Percentiles rank a stretch among this genome's conserved stretches.
phyloP scores from a whole-genome alignment of 2,329 filamentous ascomycete genomes.

The Dothistroma septosporum region DNA sequence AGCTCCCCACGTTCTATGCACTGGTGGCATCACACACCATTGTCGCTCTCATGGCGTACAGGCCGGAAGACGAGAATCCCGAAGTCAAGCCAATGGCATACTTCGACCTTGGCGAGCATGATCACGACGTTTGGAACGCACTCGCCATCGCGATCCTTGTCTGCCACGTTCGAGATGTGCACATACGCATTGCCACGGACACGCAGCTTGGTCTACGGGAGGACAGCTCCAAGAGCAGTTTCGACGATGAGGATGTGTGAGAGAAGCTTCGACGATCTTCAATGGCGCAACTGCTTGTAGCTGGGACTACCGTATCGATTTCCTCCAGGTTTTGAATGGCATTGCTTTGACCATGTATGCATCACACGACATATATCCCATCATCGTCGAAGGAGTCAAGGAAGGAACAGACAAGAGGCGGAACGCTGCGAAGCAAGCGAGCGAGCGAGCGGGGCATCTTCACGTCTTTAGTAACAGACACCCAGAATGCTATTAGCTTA shows the following conservation, averaged over 20 bases:
- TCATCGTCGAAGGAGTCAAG: not conserved
- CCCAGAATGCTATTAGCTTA: not conserved
- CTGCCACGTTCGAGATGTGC: conserved; percentile 50
- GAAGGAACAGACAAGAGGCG: not conserved
- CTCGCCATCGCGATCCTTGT: conserved; percentile 55
- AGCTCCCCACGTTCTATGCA: conserved; percentile 51
- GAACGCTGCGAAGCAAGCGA: not conserved
- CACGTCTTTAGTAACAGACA: not conserved
- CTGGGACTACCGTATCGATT: not conserved
- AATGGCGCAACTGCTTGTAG: not conserved
- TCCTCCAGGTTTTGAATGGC: not conserved
- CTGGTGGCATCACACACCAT: conserved; percentile 52
- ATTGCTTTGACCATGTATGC: not conserved
- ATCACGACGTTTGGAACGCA: conserved; percentile 59
- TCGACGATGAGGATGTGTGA: not conserved
- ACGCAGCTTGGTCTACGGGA: conserved; percentile 13
- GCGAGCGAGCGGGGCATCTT: not conserved
- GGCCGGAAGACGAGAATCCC: conserved; percentile 37
- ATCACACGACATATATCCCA: not conserved
- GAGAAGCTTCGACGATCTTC: not conserved
- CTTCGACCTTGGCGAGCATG: conserved; percentile 51
- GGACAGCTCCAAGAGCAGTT: not conserved
- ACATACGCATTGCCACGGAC: conserved; percentile 43
- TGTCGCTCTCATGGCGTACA: conserved; percentile 51
- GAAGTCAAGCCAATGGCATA: conserved; percentile 41